phyloP scores from a whole-genome alignment of 2,329 filamentous ascomycete genomes.

The Tolypocladium tropicale region DNA sequence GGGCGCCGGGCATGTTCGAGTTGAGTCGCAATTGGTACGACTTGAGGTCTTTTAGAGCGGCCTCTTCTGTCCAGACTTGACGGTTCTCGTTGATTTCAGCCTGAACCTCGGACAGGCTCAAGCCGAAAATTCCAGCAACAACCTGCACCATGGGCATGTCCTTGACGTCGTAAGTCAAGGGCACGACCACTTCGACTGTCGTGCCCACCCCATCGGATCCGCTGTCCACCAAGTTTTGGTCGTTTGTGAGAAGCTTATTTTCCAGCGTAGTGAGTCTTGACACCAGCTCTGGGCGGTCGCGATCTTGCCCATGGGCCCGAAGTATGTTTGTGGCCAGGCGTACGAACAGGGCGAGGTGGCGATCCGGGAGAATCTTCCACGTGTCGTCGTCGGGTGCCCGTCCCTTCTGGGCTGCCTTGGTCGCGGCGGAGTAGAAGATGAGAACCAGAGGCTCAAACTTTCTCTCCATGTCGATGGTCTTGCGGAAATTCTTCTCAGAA shows the following conservation, averaged over 20 bases:
- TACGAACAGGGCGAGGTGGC: constrained; percentile 90
- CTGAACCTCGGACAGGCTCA: constrained; percentile 71
- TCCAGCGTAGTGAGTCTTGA: constrained; percentile 71
- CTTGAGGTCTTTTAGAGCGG: constrained; percentile 84
- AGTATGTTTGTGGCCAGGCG: constrained; percentile 72
- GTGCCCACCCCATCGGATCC: constrained; percentile 23
- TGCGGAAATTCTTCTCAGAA: constrained; percentile 79
- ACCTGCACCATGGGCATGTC: constrained; percentile 92
- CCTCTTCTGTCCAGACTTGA: constrained; percentile 79
- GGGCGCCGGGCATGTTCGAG: constrained; percentile 64
- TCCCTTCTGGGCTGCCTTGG: constrained; percentile 68
- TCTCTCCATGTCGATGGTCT: constrained; percentile 86
- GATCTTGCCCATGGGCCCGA: constrained; percentile 74
- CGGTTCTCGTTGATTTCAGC: constrained; percentile 77
- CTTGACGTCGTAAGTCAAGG: constrained; percentile 84
- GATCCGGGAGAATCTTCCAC: constrained; percentile 87
- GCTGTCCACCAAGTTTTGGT: constrained; percentile 61
- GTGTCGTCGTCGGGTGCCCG: constrained; percentile 71
- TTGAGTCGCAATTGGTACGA: constrained; percentile 84
- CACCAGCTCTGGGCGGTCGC: constrained; percentile 76
- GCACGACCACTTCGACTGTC: constrained; percentile 71
- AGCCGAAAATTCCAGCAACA: constrained; percentile 77
- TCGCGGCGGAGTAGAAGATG: constrained; percentile 93
- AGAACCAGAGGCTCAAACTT: constrained; percentile 86
- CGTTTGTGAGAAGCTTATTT: constrained; percentile 86